A percentile compares a stretch with the other conserved stretches of the same genome.
Evolutionary conservation across 371 early-diverging fungal genomes (phyloP).

Genomic region (Blakeslea trispora): DNA sequence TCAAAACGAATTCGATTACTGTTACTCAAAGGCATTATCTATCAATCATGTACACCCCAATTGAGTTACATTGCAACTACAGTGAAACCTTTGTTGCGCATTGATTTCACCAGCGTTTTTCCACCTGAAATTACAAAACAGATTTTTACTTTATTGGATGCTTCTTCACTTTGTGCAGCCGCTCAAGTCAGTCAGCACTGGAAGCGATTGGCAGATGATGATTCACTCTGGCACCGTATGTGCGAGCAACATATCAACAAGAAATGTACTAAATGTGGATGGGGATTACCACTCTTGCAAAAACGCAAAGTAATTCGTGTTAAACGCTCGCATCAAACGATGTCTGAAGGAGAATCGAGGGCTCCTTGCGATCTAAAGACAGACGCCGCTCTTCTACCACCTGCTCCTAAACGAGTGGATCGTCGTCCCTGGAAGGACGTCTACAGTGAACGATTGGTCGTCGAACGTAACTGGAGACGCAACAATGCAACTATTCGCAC

Average conservation of each 20-base stretch:
- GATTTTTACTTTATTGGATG: constrained; percentile 87
- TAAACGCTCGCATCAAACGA: constrained; percentile 19
- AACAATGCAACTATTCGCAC: constrained; percentile 53
- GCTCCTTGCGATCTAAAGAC: constrained; percentile 1
- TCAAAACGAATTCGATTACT: constrained; percentile 50
- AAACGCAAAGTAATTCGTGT: constrained; percentile 36
- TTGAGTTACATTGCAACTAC: constrained; percentile 39
- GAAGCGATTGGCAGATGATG: constrained; percentile 84
- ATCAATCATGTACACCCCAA: constrained; percentile 60
- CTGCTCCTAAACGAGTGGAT: constrained; percentile 24
- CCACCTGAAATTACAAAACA: constrained; percentile 81
- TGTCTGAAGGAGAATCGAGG: background rate
- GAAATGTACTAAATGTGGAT: constrained; percentile 93
- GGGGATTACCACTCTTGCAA: constrained; percentile 85
- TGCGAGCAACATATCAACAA: constrained; percentile 96
- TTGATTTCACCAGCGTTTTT: constrained; percentile 75
- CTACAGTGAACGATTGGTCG: constrained; percentile 76
- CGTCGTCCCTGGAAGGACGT: constrained; percentile 79
- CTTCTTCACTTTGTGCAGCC: constrained; percentile 85
- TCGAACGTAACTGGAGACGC: constrained; percentile 85
- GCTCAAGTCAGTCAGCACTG: constrained; percentile 83
- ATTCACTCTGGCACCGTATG: constrained; percentile 92
- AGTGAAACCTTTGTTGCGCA: constrained; percentile 39
- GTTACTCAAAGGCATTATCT: constrained; percentile 59
- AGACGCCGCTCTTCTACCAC: constrained; percentile 5